These are phyloP conservation scores for Tetragonia tetragonoides DNA, from an alignment of 148 eudicot genomes.

Conservation along the genomic window DNA sequence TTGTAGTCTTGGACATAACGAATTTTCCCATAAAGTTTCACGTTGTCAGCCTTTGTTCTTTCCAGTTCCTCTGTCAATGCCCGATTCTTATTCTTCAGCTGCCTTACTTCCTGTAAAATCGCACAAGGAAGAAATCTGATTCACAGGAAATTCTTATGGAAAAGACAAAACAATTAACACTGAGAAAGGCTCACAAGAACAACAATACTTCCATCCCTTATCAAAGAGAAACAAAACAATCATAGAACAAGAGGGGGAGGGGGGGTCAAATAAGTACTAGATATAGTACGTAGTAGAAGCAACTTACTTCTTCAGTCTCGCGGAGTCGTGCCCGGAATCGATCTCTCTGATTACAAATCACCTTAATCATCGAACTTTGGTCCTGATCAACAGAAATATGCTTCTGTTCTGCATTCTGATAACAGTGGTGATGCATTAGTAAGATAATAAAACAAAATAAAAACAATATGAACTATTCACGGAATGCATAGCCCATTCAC, in stretches of 20 bases:
- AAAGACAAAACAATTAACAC: not conserved
- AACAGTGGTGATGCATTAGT: constrained; percentile 15
- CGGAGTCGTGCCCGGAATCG: constrained; percentile 84
- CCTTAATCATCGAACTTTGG: constrained; percentile 97
- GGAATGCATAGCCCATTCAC: not conserved
- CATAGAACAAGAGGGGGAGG: not conserved
- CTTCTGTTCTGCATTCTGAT: constrained; percentile 77
- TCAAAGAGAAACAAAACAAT: not conserved
- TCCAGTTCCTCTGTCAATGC: constrained; percentile 73
- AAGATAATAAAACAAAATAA: not conserved
- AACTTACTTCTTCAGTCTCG: constrained; percentile 90
- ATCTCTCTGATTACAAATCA: constrained; percentile 97
- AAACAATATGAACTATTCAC: not conserved
- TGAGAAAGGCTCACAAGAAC: not conserved
- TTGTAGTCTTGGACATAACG: constrained; percentile 99
- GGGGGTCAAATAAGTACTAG: not conserved
- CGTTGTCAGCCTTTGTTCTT: constrained; percentile 93
- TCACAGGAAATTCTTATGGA: not conserved
- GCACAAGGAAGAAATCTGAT: not conserved
- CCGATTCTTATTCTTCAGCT: constrained; percentile 81
- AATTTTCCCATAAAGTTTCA: constrained; percentile 96
- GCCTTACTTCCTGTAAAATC: constrained; percentile 72
- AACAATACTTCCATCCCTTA: not conserved
- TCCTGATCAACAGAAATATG: constrained; percentile 75
- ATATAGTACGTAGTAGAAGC: constrained; percentile 5